Evolutionary conservation across 768 basidiomycete genomes (phyloP).

Genomic region (Cystoderma amianthinum): DNA sequence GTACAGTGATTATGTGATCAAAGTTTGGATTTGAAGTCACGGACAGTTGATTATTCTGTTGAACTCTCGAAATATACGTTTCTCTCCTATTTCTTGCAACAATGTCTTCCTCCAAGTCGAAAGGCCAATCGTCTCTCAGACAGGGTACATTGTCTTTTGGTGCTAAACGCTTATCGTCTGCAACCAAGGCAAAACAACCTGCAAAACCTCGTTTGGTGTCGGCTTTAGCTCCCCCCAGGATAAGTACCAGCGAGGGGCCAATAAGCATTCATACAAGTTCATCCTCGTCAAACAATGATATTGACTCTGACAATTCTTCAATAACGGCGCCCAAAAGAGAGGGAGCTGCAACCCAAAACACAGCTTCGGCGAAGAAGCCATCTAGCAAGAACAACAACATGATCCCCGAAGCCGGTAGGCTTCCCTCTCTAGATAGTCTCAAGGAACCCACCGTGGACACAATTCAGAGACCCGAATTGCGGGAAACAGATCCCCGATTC

Average conservation of each 20-base stretch:
- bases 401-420: too few species aligned
- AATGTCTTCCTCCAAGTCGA: not conserved
- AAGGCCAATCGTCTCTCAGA: not conserved
- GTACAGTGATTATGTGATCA: too few species aligned
- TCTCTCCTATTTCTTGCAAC: not conserved
- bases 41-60: too few species aligned
- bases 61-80: too few species aligned
- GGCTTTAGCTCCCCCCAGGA: not conserved
- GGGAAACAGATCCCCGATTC: conserved; percentile 47
- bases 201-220: conserved; percentile 7
- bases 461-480: conserved; percentile 26
- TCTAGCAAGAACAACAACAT: conserved; percentile 10
- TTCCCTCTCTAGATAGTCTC: too few species aligned
- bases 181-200: conserved; percentile 4
- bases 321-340: not conserved
- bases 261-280: not conserved
- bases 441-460: conserved; percentile 3
- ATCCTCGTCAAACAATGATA: not conserved
- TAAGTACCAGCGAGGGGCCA: not conserved
- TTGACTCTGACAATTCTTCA: not conserved
- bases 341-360: not conserved
- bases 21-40: too few species aligned
- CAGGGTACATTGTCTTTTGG: conserved; percentile 5
- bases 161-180: conserved; percentile 6
- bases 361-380: conserved; percentile 4